Evolutionary conservation across 2,329 filamentous ascomycete genomes (phyloP), one percentile per base, ranked within the genome.

Genomic region (Aspergillus udagawae): DNA sequence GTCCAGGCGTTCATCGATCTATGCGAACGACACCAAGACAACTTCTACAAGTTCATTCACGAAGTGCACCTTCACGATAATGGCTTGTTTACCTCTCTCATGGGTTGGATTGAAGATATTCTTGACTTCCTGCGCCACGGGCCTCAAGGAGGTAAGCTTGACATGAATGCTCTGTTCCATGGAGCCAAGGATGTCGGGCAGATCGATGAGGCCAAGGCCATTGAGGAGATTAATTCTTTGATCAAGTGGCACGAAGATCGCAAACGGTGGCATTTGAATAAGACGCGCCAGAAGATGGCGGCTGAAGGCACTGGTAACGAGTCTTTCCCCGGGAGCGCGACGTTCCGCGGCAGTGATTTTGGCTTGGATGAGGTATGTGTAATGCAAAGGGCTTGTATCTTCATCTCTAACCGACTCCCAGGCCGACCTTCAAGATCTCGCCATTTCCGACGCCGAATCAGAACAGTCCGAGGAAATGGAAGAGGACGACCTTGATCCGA

Each of bases 31-130:
- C 94, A 99, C 73, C 91, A 99, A 75, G 86, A 95, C 72, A 96
- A 96, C 76, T 93, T 99, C 72, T 99, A 97, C 83, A 97, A 96
- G 73, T 99, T 99, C 73, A 89, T 99, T 3, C 94, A 99, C 73
- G 94, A 99, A 76, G 93, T 99, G 0, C 94, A 99, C 70, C 87
- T 90, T 6, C 93, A 99, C 68, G 94, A 99, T 72, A 96, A 99
- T 62, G 94, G 94, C 0, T 84, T 99, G 1, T 99, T 99, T 67
- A 92, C 92, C 38, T 90, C 95, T 67, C 83, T 99, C 52, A 99
- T 99, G 94, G 87, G 87, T 27, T 97, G 94, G 94, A 87, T 97
- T 49, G 94, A 99, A 77, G 90, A 89, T 38, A 97, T 99, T 57
- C 83, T 99, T 5, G 90, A 94, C 60, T 99, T 97, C 76, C 79